Base-by-base conservation (phyloP, 805 yeast species). In the Monosporozyma aerobia region DNA sequence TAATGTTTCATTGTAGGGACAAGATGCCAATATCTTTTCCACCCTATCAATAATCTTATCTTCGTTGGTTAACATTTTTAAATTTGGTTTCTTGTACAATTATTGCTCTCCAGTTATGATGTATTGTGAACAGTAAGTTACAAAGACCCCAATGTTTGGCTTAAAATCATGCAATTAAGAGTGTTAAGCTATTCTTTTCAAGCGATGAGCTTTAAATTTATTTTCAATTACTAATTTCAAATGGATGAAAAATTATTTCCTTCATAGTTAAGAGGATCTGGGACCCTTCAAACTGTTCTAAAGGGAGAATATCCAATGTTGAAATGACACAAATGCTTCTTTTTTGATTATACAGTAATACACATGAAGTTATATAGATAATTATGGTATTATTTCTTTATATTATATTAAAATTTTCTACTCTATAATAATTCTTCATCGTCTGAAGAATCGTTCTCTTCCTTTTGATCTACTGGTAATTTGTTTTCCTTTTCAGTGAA, bases 401-500 rank as follows among this genome's bases (percentile, higher is more conserved):
- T 22, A n/a, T 40, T 27, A 13, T 22, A 51, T 54, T 41, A 32
- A 37, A 19, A 22, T 1, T 27, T 19, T 19, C 19, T 19, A n/a
- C 14, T 43, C 53, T 57, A 63, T 47, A 59, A 52, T 22, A 61
- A 47, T 30, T 61, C 63, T 23, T 63, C 63, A 40, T 69, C 71
- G n/a, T 62, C 63, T 23, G 63, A 59, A 44, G 61, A 63, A 44
- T 57, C 64, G 8, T 59, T 61, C 22, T 54, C 60, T 11, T 50
- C 53, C 5, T 52, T 47, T 35, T 53, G 47, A 30, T 46, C 25
- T 23, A 68, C 30, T 7, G 64, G 62, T 11, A 67, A 51, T n/a
- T 57, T 61, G 33, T 51, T 59, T 6, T 56, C 52, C 40, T 64
- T 66, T 3, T 64, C 64, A 23, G 59, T 65, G 52, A 64, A 65